A percentile compares a stretch with the other conserved stretches of the same genome.
These are phyloP conservation scores for Tetrahymena elliotti DNA, from an alignment of 73 alveolate genomes.

Conservation along the genomic window DNA sequence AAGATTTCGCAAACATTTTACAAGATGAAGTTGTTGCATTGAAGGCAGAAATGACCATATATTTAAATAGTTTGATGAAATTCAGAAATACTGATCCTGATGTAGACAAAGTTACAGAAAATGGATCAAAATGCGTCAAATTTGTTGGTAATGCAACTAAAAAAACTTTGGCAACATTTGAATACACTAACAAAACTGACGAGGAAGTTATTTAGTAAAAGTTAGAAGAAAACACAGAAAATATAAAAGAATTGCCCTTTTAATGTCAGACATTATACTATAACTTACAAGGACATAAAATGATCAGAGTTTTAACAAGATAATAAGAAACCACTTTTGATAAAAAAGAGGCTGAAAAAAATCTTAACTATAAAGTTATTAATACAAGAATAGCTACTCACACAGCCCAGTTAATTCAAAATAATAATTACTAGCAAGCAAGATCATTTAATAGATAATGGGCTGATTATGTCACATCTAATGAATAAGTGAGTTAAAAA, in stretches of 20 bases:
- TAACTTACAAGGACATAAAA: constrained; percentile 61
- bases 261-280: constrained; percentile 62
- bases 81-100: constrained; percentile 56
- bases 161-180: constrained; percentile 72
- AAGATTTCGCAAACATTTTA: constrained; percentile 76
- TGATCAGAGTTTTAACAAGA: constrained; percentile 71
- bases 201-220: constrained; percentile 43
- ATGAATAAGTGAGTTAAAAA: not conserved
- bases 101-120: constrained; percentile 55
- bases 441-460: constrained; percentile 49
- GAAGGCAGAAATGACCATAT: constrained; percentile 61
- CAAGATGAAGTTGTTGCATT: constrained; percentile 74
- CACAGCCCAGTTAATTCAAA: constrained; percentile 69
- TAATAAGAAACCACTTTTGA: constrained; percentile 51
- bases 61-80: constrained; percentile 70
- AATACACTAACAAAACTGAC: constrained; percentile 56
- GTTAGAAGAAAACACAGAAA: constrained; percentile 46
- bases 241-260: constrained; percentile 68
- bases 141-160: constrained; percentile 78
- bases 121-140: constrained; percentile 48
- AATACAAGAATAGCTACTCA: constrained; percentile 72
- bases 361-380: constrained; percentile 59
- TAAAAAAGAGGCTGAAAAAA: constrained; percentile 59
- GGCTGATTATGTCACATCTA: not conserved
- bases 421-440: constrained; percentile 67